These are phyloP conservation scores for Xylariomycetidae sp. DNA, from an alignment of 2,329 filamentous ascomycete species.

Conservation along the genomic window DNA sequence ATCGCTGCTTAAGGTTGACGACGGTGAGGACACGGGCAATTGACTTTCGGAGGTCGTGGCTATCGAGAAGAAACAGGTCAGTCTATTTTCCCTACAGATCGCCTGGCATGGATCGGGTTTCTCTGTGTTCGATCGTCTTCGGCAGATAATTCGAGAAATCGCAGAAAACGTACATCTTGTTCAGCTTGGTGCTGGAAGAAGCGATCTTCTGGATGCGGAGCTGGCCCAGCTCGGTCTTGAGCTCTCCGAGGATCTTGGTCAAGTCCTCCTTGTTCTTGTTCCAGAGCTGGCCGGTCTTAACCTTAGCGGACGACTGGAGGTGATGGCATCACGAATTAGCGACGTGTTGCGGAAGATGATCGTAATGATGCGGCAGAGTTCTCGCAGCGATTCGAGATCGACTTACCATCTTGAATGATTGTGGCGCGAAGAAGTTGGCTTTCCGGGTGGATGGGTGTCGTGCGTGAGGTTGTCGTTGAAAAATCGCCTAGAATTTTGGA, in stretches of 20 bases:
- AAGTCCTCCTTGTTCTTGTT: conserved; percentile 99
- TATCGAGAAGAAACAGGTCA: conserved; percentile 35
- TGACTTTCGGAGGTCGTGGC: conserved; percentile 98
- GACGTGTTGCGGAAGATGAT: too few species aligned
- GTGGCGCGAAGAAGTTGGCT: conserved; percentile 21
- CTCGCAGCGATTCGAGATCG: conserved; percentile 9
- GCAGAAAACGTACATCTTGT: conserved; percentile 73
- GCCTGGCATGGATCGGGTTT: too few species aligned
- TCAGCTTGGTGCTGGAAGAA: conserved; percentile 92
- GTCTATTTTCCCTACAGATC: too few species aligned
- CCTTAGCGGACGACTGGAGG: conserved; percentile 57
- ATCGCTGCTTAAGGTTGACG: conserved; percentile 99
- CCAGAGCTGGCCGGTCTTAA: conserved; percentile 97
- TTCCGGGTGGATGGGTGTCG: conserved; percentile 17
- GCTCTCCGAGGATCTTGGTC: conserved; percentile 87
- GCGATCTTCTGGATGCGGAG: conserved; percentile 98
- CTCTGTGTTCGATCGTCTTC: too few species aligned
- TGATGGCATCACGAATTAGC: conserved; percentile 14
- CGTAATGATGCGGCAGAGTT: conserved; percentile 3
- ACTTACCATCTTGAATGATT: conserved; percentile 46
- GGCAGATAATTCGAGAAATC: too few species aligned
- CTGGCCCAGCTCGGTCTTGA: conserved; percentile 94
- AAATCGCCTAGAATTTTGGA: conserved; percentile 24
- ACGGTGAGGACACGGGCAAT: conserved; percentile 98
- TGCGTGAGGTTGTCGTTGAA: conserved; percentile 22